Conservation (phyloP, 2,329 filamentous ascomycete genomes). For the Epichloe amarillans region DNA sequence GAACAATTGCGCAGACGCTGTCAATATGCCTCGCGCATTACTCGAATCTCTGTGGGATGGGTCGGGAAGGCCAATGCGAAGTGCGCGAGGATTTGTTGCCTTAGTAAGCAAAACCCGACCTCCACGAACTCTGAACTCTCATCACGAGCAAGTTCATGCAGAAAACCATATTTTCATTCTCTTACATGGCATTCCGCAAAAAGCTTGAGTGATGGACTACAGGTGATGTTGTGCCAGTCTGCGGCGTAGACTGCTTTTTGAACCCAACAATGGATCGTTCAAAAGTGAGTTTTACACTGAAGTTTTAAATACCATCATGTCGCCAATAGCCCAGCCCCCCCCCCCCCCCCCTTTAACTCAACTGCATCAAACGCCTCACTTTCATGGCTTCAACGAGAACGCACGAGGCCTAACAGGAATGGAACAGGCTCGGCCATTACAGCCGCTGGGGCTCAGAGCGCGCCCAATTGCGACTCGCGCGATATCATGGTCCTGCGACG, state of each 20-base stretch:
- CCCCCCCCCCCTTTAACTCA: too few species aligned
- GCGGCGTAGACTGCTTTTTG: background rate
- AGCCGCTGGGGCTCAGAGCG: constrained; percentile 29
- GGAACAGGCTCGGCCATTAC: constrained; percentile 31
- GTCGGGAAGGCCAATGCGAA: too few species aligned
- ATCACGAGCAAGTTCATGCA: too few species aligned
- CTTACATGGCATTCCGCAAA: too few species aligned
- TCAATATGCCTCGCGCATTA: too few species aligned
- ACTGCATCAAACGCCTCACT: too few species aligned
- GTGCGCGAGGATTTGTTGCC: background rate
- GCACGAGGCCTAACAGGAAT: background rate
- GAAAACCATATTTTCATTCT: too few species aligned
- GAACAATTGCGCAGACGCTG: too few species aligned
- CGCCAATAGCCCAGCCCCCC: too few species aligned
- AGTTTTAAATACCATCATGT: background rate
- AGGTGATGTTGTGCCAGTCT: background rate
- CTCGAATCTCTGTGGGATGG: too few species aligned
- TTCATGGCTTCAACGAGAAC: background rate
- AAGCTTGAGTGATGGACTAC: background rate
- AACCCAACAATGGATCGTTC: background rate
- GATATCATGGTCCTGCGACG: constrained; percentile 41
- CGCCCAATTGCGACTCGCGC: constrained; percentile 30
- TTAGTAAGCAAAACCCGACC: background rate
- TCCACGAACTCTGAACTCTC: background rate
- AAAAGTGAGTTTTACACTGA: background rate